Evolutionary conservation across 2,329 filamentous ascomycete species (phyloP), one percentile per base, ranked within the genome.

Genomic region (Penicillium freii): DNA sequence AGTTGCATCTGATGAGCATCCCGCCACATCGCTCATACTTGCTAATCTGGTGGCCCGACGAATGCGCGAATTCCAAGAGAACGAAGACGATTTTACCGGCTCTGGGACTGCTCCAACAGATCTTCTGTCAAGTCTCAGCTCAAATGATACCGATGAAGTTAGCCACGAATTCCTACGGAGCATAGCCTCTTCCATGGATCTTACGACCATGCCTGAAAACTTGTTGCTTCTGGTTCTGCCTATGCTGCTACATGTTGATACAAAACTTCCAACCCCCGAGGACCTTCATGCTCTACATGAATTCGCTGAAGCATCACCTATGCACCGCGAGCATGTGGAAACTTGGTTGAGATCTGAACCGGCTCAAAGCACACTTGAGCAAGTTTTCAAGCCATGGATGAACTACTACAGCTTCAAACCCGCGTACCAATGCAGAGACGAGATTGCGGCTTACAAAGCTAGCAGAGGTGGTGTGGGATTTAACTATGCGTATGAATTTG

Each of bases 271-370:
- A 5, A 54, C 10, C 1, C 34, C 43, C 6, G 36, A 31, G 15
- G 51, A 54, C 43, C 21, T 54, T 11, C 51, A 54, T 33, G 34
- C 43, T 25, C 44, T 54, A 7, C 51, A 48, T 34, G 34, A 25
- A 27, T 48, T 54, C 8, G 11, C 25, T 7, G 33, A 38, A 21
- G 34, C 33, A 17, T 47, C 25, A 2, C 9, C n/a, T 27, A 38
- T 6, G 40, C 33, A 44, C 13, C 15, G 42, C 7, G 11, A 15
- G 3, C 17, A 40, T 31, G 51, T 48, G 25, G 21, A 48, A n/a
- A 25, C 25, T 17, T 54, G 51, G 51, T n/a, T 54, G 23, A 27
- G 11, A 25, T 15, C 43, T 6, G 44, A 40, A 19, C 43, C 43
- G 10, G 33, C 43, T 10, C 45, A 33, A 15, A 15, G 51, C 15